Conservation (phyloP, 768 basidiomycete genomes). For the Lentinula lateritia region DNA sequence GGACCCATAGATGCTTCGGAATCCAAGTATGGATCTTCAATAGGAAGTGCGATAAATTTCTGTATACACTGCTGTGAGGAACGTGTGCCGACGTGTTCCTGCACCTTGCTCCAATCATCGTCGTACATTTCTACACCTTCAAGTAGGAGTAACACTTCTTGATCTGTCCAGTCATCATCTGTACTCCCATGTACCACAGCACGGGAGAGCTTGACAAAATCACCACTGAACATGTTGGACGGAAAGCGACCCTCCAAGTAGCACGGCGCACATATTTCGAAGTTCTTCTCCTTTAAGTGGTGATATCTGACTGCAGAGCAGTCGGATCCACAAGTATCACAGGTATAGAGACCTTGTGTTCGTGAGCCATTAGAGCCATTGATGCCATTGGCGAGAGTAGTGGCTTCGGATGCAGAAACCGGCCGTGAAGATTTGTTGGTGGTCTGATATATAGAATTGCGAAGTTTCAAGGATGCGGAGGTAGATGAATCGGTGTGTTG, state of each 20-base stretch:
- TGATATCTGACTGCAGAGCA: constrained; percentile 88
- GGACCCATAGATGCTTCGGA: constrained; percentile 73
- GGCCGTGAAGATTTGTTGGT: constrained; percentile 77
- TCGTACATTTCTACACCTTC: constrained; percentile 98
- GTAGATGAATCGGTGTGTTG: constrained; percentile 32
- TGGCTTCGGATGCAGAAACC: constrained; percentile 65
- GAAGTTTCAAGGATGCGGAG: constrained; percentile 81
- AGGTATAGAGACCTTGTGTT: constrained; percentile 45
- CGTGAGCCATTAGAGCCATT: constrained; percentile 36
- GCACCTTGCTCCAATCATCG: constrained; percentile 91
- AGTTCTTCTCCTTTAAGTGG: constrained; percentile 86
- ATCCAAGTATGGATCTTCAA: constrained; percentile 90
- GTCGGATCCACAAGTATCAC: constrained; percentile 94
- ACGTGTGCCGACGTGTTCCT: constrained; percentile 89
- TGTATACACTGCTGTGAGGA: constrained; percentile 93
- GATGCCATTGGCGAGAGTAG: constrained; percentile 51
- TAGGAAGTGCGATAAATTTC: constrained; percentile 92
- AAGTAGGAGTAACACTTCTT: constrained; percentile 83
- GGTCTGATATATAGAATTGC: constrained; percentile 83
- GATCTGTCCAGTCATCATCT: constrained; percentile 82
- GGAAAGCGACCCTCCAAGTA: constrained; percentile 98
- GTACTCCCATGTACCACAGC: constrained; percentile 25
- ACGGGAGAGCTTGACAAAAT: constrained; percentile 83
- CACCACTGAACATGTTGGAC: constrained; percentile 91
- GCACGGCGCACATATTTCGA: constrained; percentile 86